A percentile compares a stretch with the other conserved stretches of the same genome.
phyloP scores from a whole-genome alignment of 2,329 filamentous ascomycete genomes.

The Chrysoporthe austroafricana region DNA sequence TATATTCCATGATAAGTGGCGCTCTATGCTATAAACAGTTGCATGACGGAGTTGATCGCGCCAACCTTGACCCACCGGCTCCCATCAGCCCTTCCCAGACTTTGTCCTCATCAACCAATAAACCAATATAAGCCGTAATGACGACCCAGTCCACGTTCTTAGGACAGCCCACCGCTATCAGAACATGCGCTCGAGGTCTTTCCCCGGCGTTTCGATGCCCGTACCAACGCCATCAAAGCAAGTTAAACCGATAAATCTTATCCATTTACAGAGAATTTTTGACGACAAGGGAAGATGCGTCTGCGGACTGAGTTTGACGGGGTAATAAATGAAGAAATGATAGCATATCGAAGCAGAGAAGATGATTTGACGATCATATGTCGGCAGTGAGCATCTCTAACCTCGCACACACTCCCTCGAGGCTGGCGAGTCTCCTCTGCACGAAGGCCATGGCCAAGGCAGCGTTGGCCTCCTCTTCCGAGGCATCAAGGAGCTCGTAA shows the following conservation, averaged over 20 bases:
- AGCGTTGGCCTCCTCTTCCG: conserved; percentile 51
- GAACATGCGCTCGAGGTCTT: conserved; percentile 7
- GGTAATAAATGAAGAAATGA: background rate
- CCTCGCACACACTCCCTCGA: conserved; percentile 42
- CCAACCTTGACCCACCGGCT: background rate
- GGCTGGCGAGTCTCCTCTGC: conserved; percentile 50
- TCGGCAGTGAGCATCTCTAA: conserved; percentile 42
- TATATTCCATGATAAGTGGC: background rate
- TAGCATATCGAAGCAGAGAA: background rate
- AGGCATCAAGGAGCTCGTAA: conserved; percentile 66
- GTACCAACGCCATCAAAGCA: conserved; percentile 14
- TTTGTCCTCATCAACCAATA: conserved; percentile 6
- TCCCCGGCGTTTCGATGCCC: conserved; percentile 6
- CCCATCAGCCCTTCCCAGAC: background rate
- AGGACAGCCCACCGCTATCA: background rate
- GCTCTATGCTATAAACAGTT: conserved; percentile 3
- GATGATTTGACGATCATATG: conserved; percentile 31
- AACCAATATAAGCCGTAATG: background rate
- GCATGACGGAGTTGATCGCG: background rate
- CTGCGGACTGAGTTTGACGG: conserved; percentile 12
- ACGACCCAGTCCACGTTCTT: background rate
- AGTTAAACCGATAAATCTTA: conserved; percentile 16
- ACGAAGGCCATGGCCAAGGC: conserved; percentile 53
- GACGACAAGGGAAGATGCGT: conserved; percentile 11
- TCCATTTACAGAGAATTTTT: conserved; percentile 23